phyloP scores from a whole-genome alignment of 2,329 filamentous ascomycete species.

The Tolypocladium cylindrosporum region DNA sequence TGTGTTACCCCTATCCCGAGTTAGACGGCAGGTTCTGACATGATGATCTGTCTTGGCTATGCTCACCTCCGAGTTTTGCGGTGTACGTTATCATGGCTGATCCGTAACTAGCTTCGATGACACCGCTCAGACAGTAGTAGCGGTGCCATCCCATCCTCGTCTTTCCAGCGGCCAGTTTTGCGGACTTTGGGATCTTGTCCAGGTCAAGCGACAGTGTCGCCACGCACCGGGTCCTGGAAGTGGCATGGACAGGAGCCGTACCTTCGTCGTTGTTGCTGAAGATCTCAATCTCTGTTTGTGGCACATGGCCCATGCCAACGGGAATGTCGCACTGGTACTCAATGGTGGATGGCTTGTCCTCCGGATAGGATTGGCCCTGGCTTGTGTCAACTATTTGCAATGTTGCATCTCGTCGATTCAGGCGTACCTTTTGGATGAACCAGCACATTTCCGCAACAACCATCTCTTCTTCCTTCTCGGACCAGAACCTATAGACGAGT shows the following conservation, averaged over 20 bases:
- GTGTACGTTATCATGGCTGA: constrained; percentile 27
- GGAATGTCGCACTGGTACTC: constrained; percentile 28
- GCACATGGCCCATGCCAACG: constrained; percentile 20
- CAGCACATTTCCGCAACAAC: constrained; percentile 27
- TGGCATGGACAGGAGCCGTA: constrained; percentile 19
- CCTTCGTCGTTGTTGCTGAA: constrained; percentile 22
- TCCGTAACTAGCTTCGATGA: constrained; percentile 26
- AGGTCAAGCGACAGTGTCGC: constrained; percentile 25
- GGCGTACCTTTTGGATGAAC: constrained; percentile 26
- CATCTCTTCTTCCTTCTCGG: constrained; percentile 24
- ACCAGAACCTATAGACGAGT: constrained; percentile 20
- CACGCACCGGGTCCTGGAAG: constrained; percentile 17
- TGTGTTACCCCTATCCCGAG: constrained; percentile 21
- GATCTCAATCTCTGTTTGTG: constrained; percentile 28
- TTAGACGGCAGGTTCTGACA: background rate
- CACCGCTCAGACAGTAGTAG: constrained; percentile 25
- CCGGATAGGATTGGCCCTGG: constrained; percentile 27
- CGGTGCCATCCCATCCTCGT: constrained; percentile 23
- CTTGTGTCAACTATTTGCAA: background rate
- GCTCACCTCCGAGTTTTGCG: constrained; percentile 25
- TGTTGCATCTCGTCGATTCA: background rate
- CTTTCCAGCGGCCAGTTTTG: constrained; percentile 18
- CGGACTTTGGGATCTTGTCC: constrained; percentile 20
- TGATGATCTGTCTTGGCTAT: background rate
- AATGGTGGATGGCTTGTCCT: constrained; percentile 23